Conservation (phyloP, 2,329 filamentous ascomycete species). For the Aspergillus aculeatus region DNA sequence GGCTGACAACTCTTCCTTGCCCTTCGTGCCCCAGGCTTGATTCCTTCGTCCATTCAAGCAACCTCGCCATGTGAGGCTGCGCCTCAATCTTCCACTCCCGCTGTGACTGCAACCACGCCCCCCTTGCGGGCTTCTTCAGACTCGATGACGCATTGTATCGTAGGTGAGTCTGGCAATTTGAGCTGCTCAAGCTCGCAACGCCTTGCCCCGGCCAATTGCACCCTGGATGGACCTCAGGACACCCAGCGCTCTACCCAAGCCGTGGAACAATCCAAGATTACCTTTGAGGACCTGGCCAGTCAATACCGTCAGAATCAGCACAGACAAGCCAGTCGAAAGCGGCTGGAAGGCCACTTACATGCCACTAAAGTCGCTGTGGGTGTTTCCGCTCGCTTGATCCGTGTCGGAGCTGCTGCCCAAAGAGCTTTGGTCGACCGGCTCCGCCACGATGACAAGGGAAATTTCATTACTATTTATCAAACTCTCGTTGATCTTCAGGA, state of each 20-base stretch:
- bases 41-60: conserved; percentile 27
- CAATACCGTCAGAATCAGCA: conserved; percentile 44
- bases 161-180: conserved; percentile 38
- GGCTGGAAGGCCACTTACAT: conserved; percentile 40
- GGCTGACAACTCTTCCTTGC: conserved; percentile 10
- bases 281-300: conserved; percentile 46
- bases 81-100: conserved; percentile 24
- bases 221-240: conserved; percentile 20
- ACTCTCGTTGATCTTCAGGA: conserved; percentile 46
- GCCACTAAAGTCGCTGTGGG: conserved; percentile 45
- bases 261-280: conserved; percentile 31
- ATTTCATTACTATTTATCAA: conserved; percentile 46
- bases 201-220: conserved; percentile 19
- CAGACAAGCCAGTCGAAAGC: conserved; percentile 42
- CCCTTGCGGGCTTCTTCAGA: conserved; percentile 19
- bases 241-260: conserved; percentile 14
- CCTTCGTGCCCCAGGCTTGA: conserved; percentile 18
- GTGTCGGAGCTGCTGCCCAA: conserved; percentile 42
- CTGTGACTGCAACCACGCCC: conserved; percentile 26
- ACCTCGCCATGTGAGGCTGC: conserved; percentile 37
- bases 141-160: conserved; percentile 22
- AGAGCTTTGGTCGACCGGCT: conserved; percentile 47
- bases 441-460: conserved; percentile 46
- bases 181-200: conserved; percentile 29
- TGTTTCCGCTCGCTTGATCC: conserved; percentile 43